A percentile compares a stretch with the other conserved stretches of the same genome.
phyloP scores from a whole-genome alignment of 192 early-diverging fungal species.

The Lobosporangium transversale region DNA sequence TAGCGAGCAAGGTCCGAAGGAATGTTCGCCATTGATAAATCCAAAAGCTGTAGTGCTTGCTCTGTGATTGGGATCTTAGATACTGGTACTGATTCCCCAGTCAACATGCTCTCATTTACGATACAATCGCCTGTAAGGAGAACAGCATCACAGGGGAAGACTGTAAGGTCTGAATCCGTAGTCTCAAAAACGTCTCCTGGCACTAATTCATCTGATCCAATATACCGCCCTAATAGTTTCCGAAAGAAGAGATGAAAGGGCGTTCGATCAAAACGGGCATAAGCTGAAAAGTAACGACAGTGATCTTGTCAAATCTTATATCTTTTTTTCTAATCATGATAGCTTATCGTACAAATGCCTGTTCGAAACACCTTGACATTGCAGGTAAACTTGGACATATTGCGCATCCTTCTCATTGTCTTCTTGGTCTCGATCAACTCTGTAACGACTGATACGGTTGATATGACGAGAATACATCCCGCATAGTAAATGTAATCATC shows the following conservation, averaged over 20 bases:
- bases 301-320: too few relatives aligned
- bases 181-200: slow-evolving; percentile 96
- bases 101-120: slow-evolving; percentile 98
- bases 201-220: slow-evolving; percentile 79
- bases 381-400: slow-evolving; percentile 90
- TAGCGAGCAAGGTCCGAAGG: slow-evolving; percentile 82
- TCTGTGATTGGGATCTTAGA: slow-evolving; percentile 87
- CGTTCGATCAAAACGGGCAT: neutral
- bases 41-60: slow-evolving; percentile 66
- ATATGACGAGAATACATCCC: slow-evolving; percentile 89
- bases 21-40: slow-evolving; percentile 78
- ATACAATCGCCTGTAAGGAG: slow-evolving; percentile 95
- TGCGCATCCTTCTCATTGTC: slow-evolving; percentile 76
- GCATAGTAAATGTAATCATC: slow-evolving; percentile 98
- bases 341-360: slow-evolving; percentile 59
- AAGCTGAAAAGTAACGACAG: slow-evolving; percentile 23
- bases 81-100: slow-evolving; percentile 96
- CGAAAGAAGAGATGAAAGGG: neutral
- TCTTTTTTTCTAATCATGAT: too few relatives aligned
- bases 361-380: slow-evolving; percentile 75
- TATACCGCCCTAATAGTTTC: slow-evolving; percentile 46
- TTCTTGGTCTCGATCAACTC: slow-evolving; percentile 85
- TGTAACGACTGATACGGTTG: slow-evolving; percentile 76
- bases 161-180: slow-evolving; percentile 62
- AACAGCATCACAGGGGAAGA: slow-evolving; percentile 92